These are phyloP conservation scores for Prunella vulgaris DNA, from an alignment of 257 asterid species.

Conservation along the genomic window DNA sequence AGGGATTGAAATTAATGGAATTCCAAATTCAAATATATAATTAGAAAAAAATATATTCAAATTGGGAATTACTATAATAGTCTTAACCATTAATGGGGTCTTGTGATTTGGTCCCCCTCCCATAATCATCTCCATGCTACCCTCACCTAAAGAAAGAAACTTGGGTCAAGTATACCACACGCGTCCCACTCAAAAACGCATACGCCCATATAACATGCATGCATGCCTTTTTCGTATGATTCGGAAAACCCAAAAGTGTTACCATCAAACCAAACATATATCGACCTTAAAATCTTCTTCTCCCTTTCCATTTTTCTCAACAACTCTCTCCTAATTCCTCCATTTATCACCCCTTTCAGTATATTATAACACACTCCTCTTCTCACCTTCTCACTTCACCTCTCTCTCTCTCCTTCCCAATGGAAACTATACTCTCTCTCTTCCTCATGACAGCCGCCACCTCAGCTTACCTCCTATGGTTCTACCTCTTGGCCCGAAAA, in stretches of 20 bases:
- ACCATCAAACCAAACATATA: slow-evolving; percentile 28
- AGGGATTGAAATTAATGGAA: too few relatives aligned
- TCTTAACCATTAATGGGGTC: neutral
- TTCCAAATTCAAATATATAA: too few relatives aligned
- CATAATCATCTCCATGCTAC: neutral
- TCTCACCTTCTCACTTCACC: slow-evolving; percentile 33
- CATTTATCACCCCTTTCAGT: neutral
- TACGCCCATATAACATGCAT: neutral
- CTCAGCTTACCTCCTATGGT: slow-evolving; percentile 60
- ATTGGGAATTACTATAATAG: too few relatives aligned
- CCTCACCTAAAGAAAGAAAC: neutral
- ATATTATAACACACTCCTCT: slow-evolving; percentile 32
- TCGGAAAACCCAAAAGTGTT: neutral
- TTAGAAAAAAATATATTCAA: too few relatives aligned
- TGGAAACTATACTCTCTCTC: slow-evolving; percentile 46
- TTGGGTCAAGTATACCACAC: neutral
- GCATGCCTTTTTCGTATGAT: slow-evolving; percentile 25
- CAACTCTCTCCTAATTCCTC: slow-evolving; percentile 28
- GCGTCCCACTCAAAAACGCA: neutral
- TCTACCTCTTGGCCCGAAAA: slow-evolving; percentile 45
- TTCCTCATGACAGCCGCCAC: slow-evolving; percentile 28
- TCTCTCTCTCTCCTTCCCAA: neutral
- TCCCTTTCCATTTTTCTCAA: slow-evolving; percentile 28
- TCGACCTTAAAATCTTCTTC: slow-evolving; percentile 14
- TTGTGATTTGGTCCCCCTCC: neutral